Conservation (phyloP, 2,329 filamentous ascomycete species). For the Bisporella sp. region DNA sequence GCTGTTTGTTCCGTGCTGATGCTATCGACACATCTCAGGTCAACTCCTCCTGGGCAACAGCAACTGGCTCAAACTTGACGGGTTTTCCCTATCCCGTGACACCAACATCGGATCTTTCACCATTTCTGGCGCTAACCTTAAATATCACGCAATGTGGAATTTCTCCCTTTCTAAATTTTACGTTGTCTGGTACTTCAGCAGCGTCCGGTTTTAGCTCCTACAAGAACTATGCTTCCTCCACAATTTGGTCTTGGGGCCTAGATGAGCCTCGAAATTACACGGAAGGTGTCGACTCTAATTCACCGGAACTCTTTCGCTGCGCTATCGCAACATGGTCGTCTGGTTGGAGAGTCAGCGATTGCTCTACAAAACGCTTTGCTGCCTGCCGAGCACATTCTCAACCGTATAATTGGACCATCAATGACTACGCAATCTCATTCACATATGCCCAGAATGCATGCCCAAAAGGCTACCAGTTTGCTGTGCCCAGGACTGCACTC, state of each 20-base stretch:
- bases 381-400: conserved; percentile 47
- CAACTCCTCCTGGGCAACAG: conserved; percentile 48
- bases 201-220: conserved; percentile 40
- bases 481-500: conserved; percentile 51
- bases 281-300: conserved; percentile 17
- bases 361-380: conserved; percentile 40
- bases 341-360: conserved; percentile 53
- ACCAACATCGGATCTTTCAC: conserved; percentile 21
- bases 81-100: conserved; percentile 23
- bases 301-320: conserved; percentile 40
- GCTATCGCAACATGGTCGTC: conserved; percentile 39
- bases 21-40: conserved; percentile 32
- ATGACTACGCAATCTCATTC: conserved; percentile 35
- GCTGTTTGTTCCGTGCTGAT: conserved; percentile 45
- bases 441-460: conserved; percentile 39
- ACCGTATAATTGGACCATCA: conserved; percentile 54
- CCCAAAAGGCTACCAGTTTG: conserved; percentile 41
- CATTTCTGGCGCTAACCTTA: conserved; percentile 28
- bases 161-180: conserved; percentile 50
- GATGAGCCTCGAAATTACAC: conserved; percentile 46
- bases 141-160: conserved; percentile 50
- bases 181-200: conserved; percentile 44
- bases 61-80: conserved; percentile 19
- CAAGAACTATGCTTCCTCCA: conserved; percentile 37
- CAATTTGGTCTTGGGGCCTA: conserved; percentile 54